Percentiles rank a stretch among this genome's conserved stretches.
Evolutionary conservation across 2,329 filamentous ascomycete genomes (phyloP).

Genomic region (Colletotrichum nymphaeae): DNA sequence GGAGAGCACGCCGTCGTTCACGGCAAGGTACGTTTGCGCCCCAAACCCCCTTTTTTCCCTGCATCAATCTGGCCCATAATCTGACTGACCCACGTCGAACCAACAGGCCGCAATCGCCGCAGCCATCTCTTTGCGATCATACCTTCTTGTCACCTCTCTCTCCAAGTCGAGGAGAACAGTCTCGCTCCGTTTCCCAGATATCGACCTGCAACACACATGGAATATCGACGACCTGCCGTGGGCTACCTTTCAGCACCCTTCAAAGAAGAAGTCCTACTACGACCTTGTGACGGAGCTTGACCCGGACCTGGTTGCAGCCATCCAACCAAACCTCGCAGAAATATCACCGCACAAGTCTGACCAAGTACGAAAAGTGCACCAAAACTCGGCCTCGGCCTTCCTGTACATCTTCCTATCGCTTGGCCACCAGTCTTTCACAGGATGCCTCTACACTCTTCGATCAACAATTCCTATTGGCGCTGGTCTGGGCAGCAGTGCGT

Average conservation of each 20-base stretch:
- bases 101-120: constrained; percentile 88
- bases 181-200: constrained; percentile 89
- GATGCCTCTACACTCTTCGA: constrained; percentile 88
- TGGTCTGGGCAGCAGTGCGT: constrained; percentile 93
- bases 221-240: constrained; percentile 93
- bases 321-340: constrained; percentile 80
- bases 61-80: neutral
- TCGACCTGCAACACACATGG: constrained; percentile 91
- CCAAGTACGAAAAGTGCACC: constrained; percentile 84
- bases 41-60: constrained; percentile 12
- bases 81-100: constrained; percentile 14
- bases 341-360: constrained; percentile 77
- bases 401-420: constrained; percentile 93
- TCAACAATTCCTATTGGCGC: constrained; percentile 95
- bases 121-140: constrained; percentile 93
- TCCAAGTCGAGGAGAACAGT: constrained; percentile 93
- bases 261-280: constrained; percentile 96
- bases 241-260: constrained; percentile 80
- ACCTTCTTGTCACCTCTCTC: constrained; percentile 93
- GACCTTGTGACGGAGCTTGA: constrained; percentile 88
- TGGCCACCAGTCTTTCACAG: constrained; percentile 81
- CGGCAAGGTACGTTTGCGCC: constrained; percentile 75
- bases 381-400: constrained; percentile 84
- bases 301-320: constrained; percentile 80
- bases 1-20: constrained; percentile 98